phyloP scores from a whole-genome alignment of 208 protist species.

The Leishmania tropica region DNA sequence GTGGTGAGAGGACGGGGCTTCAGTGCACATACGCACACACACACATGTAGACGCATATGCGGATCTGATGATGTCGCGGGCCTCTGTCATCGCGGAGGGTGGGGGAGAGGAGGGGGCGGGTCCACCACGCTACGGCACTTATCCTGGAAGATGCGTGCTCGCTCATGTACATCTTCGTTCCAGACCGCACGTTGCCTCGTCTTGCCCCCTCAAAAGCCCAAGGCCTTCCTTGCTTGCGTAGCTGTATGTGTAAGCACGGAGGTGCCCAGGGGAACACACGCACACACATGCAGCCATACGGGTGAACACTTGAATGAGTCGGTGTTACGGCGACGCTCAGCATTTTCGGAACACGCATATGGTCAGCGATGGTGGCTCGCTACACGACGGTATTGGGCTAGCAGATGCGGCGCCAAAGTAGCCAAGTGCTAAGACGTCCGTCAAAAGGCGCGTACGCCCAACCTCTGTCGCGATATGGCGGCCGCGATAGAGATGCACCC shows the following conservation, averaged over 20 bases:
- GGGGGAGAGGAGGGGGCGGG: background rate
- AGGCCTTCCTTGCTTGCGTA: background rate
- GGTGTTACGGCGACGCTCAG: background rate
- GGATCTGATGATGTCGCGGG: background rate
- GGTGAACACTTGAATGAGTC: background rate
- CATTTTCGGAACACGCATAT: constrained; percentile 40
- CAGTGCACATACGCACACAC: background rate
- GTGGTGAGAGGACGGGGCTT: background rate
- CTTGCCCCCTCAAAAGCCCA: background rate
- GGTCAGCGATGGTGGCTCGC: constrained; percentile 14
- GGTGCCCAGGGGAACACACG: background rate
- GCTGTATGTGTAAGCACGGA: background rate
- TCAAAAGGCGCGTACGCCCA: constrained; percentile 17
- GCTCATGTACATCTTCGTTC: background rate
- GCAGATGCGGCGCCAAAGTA: background rate
- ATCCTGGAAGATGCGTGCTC: background rate
- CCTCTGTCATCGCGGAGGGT: background rate
- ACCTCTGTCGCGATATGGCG: constrained; percentile 22
- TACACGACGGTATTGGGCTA: background rate
- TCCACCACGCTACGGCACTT: background rate
- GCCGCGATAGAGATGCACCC: constrained; percentile 40
- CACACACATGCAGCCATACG: background rate
- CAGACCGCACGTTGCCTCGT: background rate
- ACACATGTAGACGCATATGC: background rate
- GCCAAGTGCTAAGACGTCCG: constrained; percentile 20